These are phyloP conservation scores for Aspergillus ochraceus DNA, from an alignment of 2,329 filamentous ascomycete genomes.

Conservation along the genomic window DNA sequence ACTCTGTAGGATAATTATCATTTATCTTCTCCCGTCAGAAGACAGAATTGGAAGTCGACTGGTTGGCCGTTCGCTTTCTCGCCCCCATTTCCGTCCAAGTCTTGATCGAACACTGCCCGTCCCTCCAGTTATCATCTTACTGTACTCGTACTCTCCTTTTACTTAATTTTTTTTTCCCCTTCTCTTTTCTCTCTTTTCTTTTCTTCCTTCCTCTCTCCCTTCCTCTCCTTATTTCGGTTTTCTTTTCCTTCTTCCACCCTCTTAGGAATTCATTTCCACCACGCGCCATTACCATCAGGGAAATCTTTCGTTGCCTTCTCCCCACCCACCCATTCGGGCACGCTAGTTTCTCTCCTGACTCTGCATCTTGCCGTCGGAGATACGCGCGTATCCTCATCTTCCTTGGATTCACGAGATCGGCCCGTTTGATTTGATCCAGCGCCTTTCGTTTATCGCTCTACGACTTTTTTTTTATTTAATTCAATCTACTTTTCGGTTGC, in stretches of 20 bases:
- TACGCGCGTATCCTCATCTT: background rate
- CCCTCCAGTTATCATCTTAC: background rate
- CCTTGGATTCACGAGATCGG: slow-evolving; percentile 8
- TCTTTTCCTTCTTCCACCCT: background rate
- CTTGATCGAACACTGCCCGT: background rate
- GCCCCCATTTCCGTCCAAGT: background rate
- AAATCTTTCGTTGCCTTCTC: slow-evolving; percentile 3
- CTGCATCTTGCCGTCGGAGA: slow-evolving; percentile 9
- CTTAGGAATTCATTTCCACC: background rate
- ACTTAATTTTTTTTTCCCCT: background rate
- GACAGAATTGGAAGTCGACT: background rate
- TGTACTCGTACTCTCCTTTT: background rate
- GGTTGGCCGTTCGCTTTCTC: background rate
- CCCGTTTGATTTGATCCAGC: slow-evolving; percentile 4
- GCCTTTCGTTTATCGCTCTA: background rate
- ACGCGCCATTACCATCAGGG: background rate
- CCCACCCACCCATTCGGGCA: background rate
- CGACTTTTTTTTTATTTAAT: background rate
- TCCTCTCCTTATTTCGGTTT: background rate
- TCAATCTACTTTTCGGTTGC: background rate
- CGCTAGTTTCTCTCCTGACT: slow-evolving; percentile 9
- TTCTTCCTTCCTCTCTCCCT: background rate
- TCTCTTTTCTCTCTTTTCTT: background rate
- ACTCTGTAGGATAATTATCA: background rate
- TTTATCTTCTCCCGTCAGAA: background rate